phyloP scores from a whole-genome alignment of 1,284 basidiomycete genomes.

The Cutaneotrichosporon mucoides region DNA sequence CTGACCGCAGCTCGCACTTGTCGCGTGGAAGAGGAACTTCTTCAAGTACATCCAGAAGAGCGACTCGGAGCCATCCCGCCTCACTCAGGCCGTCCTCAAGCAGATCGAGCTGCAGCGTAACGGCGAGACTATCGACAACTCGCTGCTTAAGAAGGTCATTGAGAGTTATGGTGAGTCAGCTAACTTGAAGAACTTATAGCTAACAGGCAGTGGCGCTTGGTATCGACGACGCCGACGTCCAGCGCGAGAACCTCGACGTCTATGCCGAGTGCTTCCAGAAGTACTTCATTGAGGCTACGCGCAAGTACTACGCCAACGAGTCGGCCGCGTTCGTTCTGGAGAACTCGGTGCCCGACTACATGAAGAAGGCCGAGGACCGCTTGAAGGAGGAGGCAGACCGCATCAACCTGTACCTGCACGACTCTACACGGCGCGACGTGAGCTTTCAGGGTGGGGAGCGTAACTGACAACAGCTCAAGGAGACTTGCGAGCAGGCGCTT shows the following conservation, averaged over 20 bases:
- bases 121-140: conserved; percentile 89
- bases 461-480: conserved; percentile 60
- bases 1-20: conserved; percentile 70
- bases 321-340: conserved; percentile 84
- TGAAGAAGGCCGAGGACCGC: conserved; percentile 92
- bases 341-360: conserved; percentile 91
- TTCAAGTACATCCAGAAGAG: conserved; percentile 73
- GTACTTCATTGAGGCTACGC: conserved; percentile 83
- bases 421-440: conserved; percentile 71
- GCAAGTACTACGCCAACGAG: conserved; percentile 87
- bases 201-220: conserved; percentile 72
- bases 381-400: conserved; percentile 92
- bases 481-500: conserved; percentile 86
- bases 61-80: conserved; percentile 62
- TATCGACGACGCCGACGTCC: conserved; percentile 74
- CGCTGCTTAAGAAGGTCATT: conserved; percentile 90
- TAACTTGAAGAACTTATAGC: neutral
- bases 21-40: conserved; percentile 92
- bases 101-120: conserved; percentile 91
- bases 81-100: conserved; percentile 82
- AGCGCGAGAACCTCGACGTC: conserved; percentile 64
- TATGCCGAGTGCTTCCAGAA: conserved; percentile 89
- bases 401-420: conserved; percentile 90
- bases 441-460: conserved; percentile 23
- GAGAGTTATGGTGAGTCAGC: conserved; percentile 73